Evolutionary conservation across 345 rosid genomes (phyloP).

Genomic region (Conringia planisiliqua): DNA sequence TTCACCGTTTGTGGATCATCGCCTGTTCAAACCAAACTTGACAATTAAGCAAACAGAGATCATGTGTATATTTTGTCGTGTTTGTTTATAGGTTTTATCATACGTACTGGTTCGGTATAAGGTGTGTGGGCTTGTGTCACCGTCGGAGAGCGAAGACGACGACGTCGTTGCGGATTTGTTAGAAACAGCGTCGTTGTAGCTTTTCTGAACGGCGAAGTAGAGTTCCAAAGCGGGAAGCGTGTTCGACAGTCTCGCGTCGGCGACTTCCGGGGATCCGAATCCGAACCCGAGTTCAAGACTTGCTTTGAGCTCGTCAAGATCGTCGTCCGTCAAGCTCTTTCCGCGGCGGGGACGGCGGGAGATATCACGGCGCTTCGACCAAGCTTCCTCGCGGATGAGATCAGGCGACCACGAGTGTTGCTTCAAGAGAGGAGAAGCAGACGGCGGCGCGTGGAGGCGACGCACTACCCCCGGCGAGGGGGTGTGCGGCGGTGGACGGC

Average conservation of each 20-base stretch:
- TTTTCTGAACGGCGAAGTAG: slow-evolving; percentile 61
- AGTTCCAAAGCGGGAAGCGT: slow-evolving; percentile 88
- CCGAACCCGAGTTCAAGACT: slow-evolving; percentile 88
- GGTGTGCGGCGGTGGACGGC: slow-evolving; percentile 42
- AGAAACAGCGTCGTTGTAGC: slow-evolving; percentile 45
- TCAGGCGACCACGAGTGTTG: slow-evolving; percentile 95
- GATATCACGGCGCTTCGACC: slow-evolving; percentile 68
- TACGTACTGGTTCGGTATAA: slow-evolving; percentile 34
- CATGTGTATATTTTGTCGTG: background rate
- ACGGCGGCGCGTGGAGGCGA: slow-evolving; percentile 23
- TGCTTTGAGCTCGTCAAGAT: slow-evolving; percentile 88
- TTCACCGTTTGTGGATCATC: slow-evolving; percentile 81
- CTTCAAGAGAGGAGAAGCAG: slow-evolving; percentile 50
- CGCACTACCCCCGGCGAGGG: slow-evolving; percentile 38
- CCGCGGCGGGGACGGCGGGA: slow-evolving; percentile 41
- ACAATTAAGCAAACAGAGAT: background rate
- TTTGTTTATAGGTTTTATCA: background rate
- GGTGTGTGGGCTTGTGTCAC: slow-evolving; percentile 60
- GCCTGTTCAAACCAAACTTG: slow-evolving; percentile 34
- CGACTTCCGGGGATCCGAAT: slow-evolving; percentile 59
- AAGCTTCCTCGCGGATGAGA: slow-evolving; percentile 72
- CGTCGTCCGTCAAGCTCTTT: slow-evolving; percentile 90
- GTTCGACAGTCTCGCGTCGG: slow-evolving; percentile 65
- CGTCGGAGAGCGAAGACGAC: slow-evolving; percentile 48
- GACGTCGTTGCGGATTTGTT: slow-evolving; percentile 37